Evolutionary conservation across 345 rosid genomes (phyloP), one percentile per base, ranked within the genome.

Genomic region (Acer negundo): DNA sequence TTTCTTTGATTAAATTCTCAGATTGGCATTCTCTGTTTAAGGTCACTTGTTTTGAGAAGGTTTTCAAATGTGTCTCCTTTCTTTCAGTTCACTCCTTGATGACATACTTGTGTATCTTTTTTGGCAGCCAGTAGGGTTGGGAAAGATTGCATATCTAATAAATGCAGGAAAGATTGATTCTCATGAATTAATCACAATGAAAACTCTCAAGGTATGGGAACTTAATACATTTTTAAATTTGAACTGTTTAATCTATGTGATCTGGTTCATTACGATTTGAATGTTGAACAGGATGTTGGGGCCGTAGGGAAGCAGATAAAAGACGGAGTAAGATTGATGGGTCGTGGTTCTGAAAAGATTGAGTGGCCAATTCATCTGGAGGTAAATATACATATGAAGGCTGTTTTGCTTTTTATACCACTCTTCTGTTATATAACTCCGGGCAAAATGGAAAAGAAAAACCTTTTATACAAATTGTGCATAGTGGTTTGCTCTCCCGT

Each of bases 291-390:
- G 98, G 97, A 96, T 80, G 82, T 82, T 68, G 92, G 93, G 64
- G 97, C 97, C 28, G 81, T 94, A 62, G 98, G 97, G 46, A 96
- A 91, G 86, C 93, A 94, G 83, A 94, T 96, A 79, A 79, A 89
- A 89, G 97, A 96, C 53, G 99, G 97, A 77, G 97, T 92, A 76
- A 88, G 99, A 84, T 81, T 96, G 85, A 92, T 92, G 98, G 97
- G 95, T 8, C 94, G 99, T 62, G 99, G 97, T 56, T 82, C 88
- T 61, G 98, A 94, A 72, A 86, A 92, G 71, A 94, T 96, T 82
- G 82, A 91, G 69, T 96, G 99, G 99, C 97, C 98, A 64, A 90
- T 96, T 80, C 95, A 94, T 86, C 87, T 94, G 16, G 97, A 96
- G 98, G 98, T 93, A 89, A 80, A 31, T 76, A 12, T 75, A 17